These are phyloP conservation scores for Metschnikowia colocasiae DNA, from an alignment of 805 yeast species.

Conservation along the genomic window DNA sequence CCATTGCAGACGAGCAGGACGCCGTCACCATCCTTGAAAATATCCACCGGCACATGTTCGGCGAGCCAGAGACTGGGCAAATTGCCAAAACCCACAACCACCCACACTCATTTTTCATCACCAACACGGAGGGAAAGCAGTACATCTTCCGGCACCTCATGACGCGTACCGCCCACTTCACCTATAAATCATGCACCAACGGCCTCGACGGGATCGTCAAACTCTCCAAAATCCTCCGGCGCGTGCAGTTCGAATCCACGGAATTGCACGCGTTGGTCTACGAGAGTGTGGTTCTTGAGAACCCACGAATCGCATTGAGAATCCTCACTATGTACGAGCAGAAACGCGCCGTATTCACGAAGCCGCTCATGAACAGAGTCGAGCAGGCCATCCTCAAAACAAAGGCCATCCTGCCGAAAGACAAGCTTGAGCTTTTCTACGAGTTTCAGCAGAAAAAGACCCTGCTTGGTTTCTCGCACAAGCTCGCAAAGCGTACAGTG, in stretches of 20 bases:
- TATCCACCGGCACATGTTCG: slow-evolving; percentile 7
- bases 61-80: slow-evolving; percentile 6
- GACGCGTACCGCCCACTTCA: slow-evolving; percentile 20
- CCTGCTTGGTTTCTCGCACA: slow-evolving; percentile 20
- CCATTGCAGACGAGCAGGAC: slow-evolving; percentile 20
- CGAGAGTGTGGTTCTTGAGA: slow-evolving; percentile 24
- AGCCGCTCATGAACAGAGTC: slow-evolving; percentile 20
- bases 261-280: slow-evolving; percentile 19
- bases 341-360: slow-evolving; percentile 20
- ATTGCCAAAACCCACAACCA: not conserved
- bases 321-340: slow-evolving; percentile 23
- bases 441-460: slow-evolving; percentile 18
- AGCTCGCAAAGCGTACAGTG: slow-evolving; percentile 10
- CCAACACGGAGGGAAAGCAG: slow-evolving; percentile 13
- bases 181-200: slow-evolving; percentile 9
- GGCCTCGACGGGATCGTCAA: slow-evolving; percentile 16
- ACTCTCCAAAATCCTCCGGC: slow-evolving; percentile 21
- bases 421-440: slow-evolving; percentile 20
- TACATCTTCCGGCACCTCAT: slow-evolving; percentile 22
- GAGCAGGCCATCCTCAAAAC: slow-evolving; percentile 29
- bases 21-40: slow-evolving; percentile 18
- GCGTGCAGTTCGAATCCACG: slow-evolving; percentile 15
- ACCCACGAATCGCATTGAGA: slow-evolving; percentile 25
- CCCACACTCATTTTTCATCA: not conserved
- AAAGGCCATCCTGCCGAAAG: slow-evolving; percentile 12